Conservation (phyloP, 2,329 filamentous ascomycete genomes). For the Sporothrix pseudoabietina region DNA sequence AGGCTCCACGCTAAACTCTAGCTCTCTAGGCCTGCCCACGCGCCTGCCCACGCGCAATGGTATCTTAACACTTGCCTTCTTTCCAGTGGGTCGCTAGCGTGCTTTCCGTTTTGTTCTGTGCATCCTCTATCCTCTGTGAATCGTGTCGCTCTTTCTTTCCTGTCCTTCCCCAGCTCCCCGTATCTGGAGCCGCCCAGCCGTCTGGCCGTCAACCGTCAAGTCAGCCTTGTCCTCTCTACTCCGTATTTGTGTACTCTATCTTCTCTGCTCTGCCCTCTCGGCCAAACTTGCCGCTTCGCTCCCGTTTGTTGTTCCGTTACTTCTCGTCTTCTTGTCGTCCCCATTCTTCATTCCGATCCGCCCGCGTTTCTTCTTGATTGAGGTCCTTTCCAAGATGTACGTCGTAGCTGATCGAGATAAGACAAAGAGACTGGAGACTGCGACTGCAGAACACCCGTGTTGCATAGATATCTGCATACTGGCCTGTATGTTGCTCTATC, state of each 20-base stretch:
- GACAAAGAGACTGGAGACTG: background rate
- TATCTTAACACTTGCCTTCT: background rate
- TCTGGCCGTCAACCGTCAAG: constrained; percentile 18
- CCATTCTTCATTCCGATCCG: constrained; percentile 8
- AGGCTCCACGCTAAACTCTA: background rate
- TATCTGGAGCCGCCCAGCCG: constrained; percentile 26
- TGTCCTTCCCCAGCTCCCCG: background rate
- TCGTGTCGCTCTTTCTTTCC: background rate
- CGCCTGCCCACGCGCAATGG: background rate
- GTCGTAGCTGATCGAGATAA: background rate
- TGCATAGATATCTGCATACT: background rate
- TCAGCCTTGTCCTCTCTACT: background rate
- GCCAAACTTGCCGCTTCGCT: background rate
- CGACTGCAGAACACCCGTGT: background rate
- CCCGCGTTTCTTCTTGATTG: constrained; percentile 28
- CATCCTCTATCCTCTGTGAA: background rate
- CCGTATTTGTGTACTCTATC: background rate
- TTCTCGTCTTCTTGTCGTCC: background rate
- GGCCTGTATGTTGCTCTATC: too few relatives aligned
- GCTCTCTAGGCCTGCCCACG: background rate
- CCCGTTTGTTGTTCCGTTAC: background rate
- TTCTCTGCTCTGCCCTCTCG: background rate
- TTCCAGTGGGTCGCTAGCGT: background rate
- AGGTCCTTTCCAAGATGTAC: constrained; percentile 10
- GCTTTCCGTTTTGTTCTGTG: background rate